These are phyloP conservation scores for Vaccinium vitisidaea DNA, from an alignment of 148 eudicot genomes.

Conservation along the genomic window DNA sequence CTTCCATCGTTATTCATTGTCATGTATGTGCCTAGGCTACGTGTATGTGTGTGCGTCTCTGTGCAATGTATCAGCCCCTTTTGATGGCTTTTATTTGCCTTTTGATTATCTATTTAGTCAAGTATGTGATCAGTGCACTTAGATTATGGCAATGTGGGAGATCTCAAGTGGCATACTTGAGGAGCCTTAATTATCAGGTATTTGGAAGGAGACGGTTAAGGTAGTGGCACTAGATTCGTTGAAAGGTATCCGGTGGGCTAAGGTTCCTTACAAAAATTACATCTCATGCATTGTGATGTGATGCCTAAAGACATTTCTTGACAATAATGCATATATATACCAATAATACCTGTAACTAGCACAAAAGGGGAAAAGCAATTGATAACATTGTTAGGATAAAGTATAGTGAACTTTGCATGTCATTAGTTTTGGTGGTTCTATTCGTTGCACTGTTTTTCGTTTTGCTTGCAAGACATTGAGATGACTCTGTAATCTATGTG, in stretches of 20 bases:
- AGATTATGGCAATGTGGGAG: background rate
- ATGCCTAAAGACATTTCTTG: background rate
- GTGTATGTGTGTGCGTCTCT: background rate
- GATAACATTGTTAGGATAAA: background rate
- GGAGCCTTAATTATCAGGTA: background rate
- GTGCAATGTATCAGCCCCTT: background rate
- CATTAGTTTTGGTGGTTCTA: background rate
- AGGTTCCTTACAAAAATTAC: background rate
- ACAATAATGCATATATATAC: background rate
- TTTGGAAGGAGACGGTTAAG: background rate
- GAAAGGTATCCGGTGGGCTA: background rate
- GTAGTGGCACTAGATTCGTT: background rate
- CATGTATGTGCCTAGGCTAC: too few relatives aligned
- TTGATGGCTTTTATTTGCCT: slow-evolving; percentile 4
- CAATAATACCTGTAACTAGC: background rate
- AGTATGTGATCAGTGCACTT: background rate
- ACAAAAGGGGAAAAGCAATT: background rate
- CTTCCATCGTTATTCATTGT: background rate
- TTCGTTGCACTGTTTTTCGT: background rate
- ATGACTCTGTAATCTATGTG: background rate
- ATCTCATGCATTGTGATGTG: background rate
- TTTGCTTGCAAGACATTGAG: background rate
- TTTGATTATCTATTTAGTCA: background rate
- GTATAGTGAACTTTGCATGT: background rate
- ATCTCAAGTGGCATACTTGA: background rate